Evolutionary conservation across 305 asterid species (phyloP).

Genomic region (Fraxinus angustifolia): DNA sequence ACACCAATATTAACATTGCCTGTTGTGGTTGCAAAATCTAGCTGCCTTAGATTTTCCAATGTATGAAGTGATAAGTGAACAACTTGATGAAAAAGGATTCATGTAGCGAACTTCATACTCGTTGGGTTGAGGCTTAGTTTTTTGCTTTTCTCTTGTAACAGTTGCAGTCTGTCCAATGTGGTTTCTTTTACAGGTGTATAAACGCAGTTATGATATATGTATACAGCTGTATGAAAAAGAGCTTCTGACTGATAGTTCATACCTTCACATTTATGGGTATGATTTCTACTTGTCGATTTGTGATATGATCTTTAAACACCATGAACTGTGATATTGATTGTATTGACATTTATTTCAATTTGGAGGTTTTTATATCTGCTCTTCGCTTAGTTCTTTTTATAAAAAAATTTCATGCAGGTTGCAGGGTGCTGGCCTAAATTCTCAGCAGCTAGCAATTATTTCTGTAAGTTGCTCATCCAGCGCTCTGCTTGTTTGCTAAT

Average conservation of each 20-base stretch:
- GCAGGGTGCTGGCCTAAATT: constrained; percentile 67
- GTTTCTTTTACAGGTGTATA: constrained; percentile 65
- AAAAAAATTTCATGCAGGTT: constrained; percentile 44
- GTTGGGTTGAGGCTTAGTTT: background rate
- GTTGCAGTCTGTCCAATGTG: constrained; percentile 13
- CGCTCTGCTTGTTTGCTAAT: background rate
- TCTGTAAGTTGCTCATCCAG: constrained; percentile 54
- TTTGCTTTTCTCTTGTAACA: constrained; percentile 11
- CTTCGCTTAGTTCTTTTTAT: constrained; percentile 17
- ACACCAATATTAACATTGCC: background rate
- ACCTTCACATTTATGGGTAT: constrained; percentile 87
- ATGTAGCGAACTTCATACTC: background rate
- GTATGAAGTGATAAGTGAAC: background rate
- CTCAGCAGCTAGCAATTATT: constrained; percentile 93
- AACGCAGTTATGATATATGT: constrained; percentile 84
- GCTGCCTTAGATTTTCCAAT: background rate
- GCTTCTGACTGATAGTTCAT: constrained; percentile 79
- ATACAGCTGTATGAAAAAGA: constrained; percentile 88
- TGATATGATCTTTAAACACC: constrained; percentile 9
- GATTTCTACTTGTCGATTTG: constrained; percentile 20
- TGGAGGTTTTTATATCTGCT: constrained; percentile 8
- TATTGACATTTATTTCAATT: background rate
- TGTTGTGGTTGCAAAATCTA: background rate
- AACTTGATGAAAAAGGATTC: background rate
- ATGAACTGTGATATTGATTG: constrained; percentile 10